Base-by-base conservation (phyloP, 2,329 filamentous ascomycete genomes). In the Verruconis gallopava region DNA sequence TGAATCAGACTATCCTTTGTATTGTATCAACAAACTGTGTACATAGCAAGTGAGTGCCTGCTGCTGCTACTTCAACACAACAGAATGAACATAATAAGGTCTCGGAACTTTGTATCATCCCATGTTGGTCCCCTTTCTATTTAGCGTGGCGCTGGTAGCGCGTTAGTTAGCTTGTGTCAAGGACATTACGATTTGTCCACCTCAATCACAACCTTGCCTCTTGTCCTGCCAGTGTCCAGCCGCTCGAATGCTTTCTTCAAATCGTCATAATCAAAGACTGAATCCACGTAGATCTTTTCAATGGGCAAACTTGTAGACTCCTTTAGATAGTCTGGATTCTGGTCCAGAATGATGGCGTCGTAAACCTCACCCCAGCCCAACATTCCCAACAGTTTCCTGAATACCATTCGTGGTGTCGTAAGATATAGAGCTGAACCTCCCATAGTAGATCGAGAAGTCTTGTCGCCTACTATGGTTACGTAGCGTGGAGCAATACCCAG, bases 151-250 rank as follows among this genome's bases (percentile, higher is more conserved):
- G n/a, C n/a, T n/a, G n/a, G n/a, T n/a, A n/a, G n/a, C n/a, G n/a
- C n/a, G n/a, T n/a, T n/a, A n/a, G n/a, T n/a, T n/a, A n/a, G n/a
- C n/a, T n/a, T n/a, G n/a, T n/a, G n/a, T 30, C 38, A 12, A 32
- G 25, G n/a, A 9, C n/a, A 9, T n/a, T 32, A 44, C 37, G 19
- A 42, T 35, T 46, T 35, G n/a, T 28, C 28, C 9, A 48, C 40
- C 47, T 55, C 55, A 21, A 64, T 55, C 30, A 66, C 46, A 2
- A 66, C 51, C 50, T 66, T 66, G 1, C 63, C 62, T 11, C 53
- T 52, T 0, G 61, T 56, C 44, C 60, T 56, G 21, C 59, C 42
- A 13, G 53, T 58, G 6, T 50, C 51, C 2, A 65, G 34, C 38
- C 52, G 51, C 36, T 45, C 32, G 46, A 62, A 66, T 4, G 60